A percentile compares a stretch with the other conserved stretches of the same genome.
phyloP scores from a whole-genome alignment of 345 rosid genomes.

The rapeseed (Brassica napus) region DNA sequence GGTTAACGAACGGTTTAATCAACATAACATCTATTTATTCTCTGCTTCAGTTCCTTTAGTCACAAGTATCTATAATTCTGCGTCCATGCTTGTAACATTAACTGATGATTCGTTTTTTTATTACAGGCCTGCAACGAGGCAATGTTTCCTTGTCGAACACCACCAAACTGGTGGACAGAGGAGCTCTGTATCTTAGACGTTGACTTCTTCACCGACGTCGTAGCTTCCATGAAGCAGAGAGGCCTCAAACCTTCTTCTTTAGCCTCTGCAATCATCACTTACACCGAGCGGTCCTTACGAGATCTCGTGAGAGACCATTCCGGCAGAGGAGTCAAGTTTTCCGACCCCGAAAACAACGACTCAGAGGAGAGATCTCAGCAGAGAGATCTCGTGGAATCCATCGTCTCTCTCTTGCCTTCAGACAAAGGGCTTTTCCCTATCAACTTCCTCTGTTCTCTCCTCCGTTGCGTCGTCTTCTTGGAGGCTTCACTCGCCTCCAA shows the following conservation, averaged over 20 bases:
- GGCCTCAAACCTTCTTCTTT: slow-evolving; percentile 65
- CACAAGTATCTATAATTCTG: background rate
- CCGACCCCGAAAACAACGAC: slow-evolving; percentile 33
- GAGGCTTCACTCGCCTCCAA: slow-evolving; percentile 56
- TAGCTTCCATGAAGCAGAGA: slow-evolving; percentile 63
- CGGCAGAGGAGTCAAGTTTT: slow-evolving; percentile 50
- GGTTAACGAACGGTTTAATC: background rate
- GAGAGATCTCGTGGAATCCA: slow-evolving; percentile 62
- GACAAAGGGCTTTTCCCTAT: slow-evolving; percentile 74
- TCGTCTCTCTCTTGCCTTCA: slow-evolving; percentile 65
- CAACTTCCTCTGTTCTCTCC: slow-evolving; percentile 86
- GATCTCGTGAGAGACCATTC: slow-evolving; percentile 88
- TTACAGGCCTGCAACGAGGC: slow-evolving; percentile 74
- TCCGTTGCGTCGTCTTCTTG: slow-evolving; percentile 77
- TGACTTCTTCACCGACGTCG: slow-evolving; percentile 51
- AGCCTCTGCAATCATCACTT: slow-evolving; percentile 65
- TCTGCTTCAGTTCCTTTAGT: background rate
- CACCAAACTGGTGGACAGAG: slow-evolving; percentile 96
- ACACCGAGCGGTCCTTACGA: slow-evolving; percentile 76
- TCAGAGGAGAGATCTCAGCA: slow-evolving; percentile 50
- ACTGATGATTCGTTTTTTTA: background rate
- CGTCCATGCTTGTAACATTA: background rate
- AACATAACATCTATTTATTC: background rate
- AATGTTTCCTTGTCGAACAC: slow-evolving; percentile 79
- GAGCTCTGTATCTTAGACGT: slow-evolving; percentile 77